Base-by-base conservation (phyloP, 192 early-diverging fungal species). In the Chytriomyces confervae region DNA sequence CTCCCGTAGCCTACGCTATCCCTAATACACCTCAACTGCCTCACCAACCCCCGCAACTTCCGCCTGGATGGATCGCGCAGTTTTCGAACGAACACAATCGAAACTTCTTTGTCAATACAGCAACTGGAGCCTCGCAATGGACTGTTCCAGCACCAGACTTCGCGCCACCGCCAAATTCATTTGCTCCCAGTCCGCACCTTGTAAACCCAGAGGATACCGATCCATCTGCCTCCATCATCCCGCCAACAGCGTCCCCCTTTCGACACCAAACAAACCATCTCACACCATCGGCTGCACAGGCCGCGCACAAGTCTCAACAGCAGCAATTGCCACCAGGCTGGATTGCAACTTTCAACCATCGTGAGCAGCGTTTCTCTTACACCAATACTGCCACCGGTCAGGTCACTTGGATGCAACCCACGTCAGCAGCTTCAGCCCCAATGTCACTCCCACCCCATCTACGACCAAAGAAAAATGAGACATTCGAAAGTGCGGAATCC, bases 41-140 rank as follows among this genome's bases (percentile, higher is more conserved):
- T 57, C 53, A 13, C 53, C 20, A 57, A 13, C 53, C 53, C 16
- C 20, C 53, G 20, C 53, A 57, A 57, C 53, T 71, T n/a, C 63
- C 63, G 2, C 63, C 69, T 23, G 69, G 69, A 20, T 71, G 27
- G 27, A 71, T 71, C 46, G 63, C 69, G 18, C 46, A 48, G 11
- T 71, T 47, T 20, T 16, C 13, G 11, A 36, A 51, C 13, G 20
- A 48, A 3, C 36, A 71, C 69, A 67, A 67, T 24, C 29, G 66
- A 18, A 18, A 67, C 60, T 67, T 67, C 66, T 67, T 20, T 67
- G 66, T 67, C 29, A 67, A 67, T 62, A 67, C 66, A 16, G 66
- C 60, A 18, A 67, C 66, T 18, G 66, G 66, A 20, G 5, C 29
- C n/a, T 20, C 18, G 16, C 60, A 36, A 36, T 67, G 66, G 66